A percentile compares a stretch with the other conserved stretches of the same genome.
These are phyloP conservation scores for Dryas integrifolia DNA, from an alignment of 331 rosid species.

Conservation along the genomic window DNA sequence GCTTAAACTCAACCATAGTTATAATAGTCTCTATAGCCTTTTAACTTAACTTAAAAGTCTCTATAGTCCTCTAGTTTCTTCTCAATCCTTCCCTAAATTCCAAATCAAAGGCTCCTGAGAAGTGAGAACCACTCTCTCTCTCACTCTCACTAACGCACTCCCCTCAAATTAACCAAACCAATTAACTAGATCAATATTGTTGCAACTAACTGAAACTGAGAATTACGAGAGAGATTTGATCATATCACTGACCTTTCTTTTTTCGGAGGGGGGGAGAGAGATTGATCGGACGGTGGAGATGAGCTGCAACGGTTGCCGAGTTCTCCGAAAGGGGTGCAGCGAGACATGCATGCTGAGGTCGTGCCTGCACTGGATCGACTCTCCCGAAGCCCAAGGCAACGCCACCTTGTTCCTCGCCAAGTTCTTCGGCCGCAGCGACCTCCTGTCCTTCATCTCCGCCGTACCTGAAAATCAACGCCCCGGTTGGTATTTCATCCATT, in stretches of 20 bases:
- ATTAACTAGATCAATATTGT: background rate
- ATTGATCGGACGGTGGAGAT: constrained; percentile 24
- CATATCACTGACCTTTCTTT: background rate
- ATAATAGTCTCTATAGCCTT: background rate
- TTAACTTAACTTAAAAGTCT: background rate
- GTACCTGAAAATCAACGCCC: constrained; percentile 50
- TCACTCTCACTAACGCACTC: background rate
- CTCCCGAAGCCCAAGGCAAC: constrained; percentile 58
- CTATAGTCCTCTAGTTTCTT: background rate
- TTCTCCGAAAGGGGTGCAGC: constrained; percentile 68
- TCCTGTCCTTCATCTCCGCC: constrained; percentile 59
- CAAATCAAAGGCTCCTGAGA: background rate
- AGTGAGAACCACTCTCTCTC: background rate
- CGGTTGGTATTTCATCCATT: constrained; percentile 37
- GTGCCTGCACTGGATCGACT: constrained; percentile 54
- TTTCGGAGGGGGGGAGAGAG: too few species aligned
- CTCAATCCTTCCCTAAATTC: background rate
- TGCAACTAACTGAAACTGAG: too few species aligned
- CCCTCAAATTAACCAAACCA: background rate
- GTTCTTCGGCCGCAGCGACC: constrained; percentile 76
- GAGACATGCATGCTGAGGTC: constrained; percentile 52
- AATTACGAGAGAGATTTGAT: too few species aligned
- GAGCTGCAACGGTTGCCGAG: constrained; percentile 90
- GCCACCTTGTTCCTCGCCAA: constrained; percentile 72
- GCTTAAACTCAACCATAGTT: constrained; percentile 53